phyloP scores from a whole-genome alignment of 2,329 filamentous ascomycete genomes.

The Trichoderma semiorbis region DNA sequence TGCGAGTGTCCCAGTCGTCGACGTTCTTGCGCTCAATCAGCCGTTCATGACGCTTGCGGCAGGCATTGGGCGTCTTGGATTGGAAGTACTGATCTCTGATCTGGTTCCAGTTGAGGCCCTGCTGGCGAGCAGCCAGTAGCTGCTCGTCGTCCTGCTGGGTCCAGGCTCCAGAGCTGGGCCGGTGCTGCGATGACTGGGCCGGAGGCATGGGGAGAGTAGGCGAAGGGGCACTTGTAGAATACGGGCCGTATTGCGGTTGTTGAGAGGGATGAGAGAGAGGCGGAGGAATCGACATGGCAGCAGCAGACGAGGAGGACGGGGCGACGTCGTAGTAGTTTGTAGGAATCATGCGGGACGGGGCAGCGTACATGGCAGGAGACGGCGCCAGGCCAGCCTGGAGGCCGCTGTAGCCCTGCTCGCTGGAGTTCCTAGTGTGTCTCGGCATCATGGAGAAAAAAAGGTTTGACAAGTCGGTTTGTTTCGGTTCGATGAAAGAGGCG shows the following conservation, averaged over 20 bases:
- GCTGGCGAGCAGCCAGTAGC: conserved; percentile 66
- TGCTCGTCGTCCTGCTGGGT: conserved; percentile 69
- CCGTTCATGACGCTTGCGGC: conserved; percentile 83
- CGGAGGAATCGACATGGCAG: conserved; percentile 14
- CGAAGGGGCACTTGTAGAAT: conserved; percentile 33
- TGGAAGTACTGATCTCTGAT: conserved; percentile 76
- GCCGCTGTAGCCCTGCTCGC: conserved; percentile 33
- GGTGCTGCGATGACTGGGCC: conserved; percentile 47
- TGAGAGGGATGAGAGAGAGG: conserved; percentile 7
- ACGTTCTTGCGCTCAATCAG: conserved; percentile 72
- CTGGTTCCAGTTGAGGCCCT: conserved; percentile 78
- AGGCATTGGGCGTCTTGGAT: conserved; percentile 75
- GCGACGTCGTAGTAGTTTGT: conserved; percentile 37
- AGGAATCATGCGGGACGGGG: conserved; percentile 39
- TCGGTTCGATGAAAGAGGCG: not conserved
- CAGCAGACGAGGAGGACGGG: conserved; percentile 8
- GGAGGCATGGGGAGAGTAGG: conserved; percentile 37
- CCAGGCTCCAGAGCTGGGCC: conserved; percentile 67
- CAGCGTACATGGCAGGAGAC: conserved; percentile 37
- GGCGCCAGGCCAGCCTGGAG: conserved; percentile 42
- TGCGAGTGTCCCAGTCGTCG: conserved; percentile 74
- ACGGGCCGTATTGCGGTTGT: conserved; percentile 37
- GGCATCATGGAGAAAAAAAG: conserved; percentile 38
- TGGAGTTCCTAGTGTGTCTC: conserved; percentile 42
- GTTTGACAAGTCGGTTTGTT: conserved; percentile 10